Evolutionary conservation across 2,329 filamentous ascomycete genomes (phyloP), one percentile per base, ranked within the genome.

Genomic region (Cadophora sp.): DNA sequence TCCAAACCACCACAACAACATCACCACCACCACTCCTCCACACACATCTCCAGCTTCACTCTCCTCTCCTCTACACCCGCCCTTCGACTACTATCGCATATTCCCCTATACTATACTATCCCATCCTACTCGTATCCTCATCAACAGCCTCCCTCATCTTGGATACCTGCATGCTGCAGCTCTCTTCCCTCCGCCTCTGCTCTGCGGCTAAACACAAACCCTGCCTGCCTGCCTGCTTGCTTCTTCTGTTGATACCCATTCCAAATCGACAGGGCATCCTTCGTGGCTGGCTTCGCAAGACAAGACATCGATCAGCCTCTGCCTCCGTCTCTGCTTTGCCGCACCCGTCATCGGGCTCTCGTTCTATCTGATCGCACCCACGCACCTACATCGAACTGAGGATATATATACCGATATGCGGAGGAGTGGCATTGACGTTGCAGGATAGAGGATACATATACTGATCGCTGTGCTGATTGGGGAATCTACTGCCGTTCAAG

Each of bases 211-310:
- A 53, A 50, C 47, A 50, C 47, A 27, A 6, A 33, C 50, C 50
- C 50, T 33, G 41, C 18, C 18, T 16, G 18, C 13, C 41, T 13
- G 11, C 18, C 18, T 14, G 24, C 18, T 53, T 36, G 50, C 50
- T 53, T 14, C 27, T 30, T 30, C 27, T 30, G 27, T 53, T 36
- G 50, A 59, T 45, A 45, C 41, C 24, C 20, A 59, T 60, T 36
- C 43, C 36, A 13, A 36, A 59, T 60, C 41, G 58, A 60, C 58
- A 60, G 45, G 41, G 41, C 47, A 65, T 65, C n/a, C n/a, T n/a
- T n/a, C 63, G 45, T 60, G 63, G 47, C 58, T 61, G 6, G 6
- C 27, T 51, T 66, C 43, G 61, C 58, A 30, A 65, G 48, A 61
- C 66, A 48, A 36, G 30, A 33, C 22, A 18, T n/a, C 14, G 20